A percentile compares a stretch with the other conserved stretches of the same genome.
These are phyloP conservation scores for Przewalskia tangutica DNA, from an alignment of 257 asterid genomes.

Conservation along the genomic window DNA sequence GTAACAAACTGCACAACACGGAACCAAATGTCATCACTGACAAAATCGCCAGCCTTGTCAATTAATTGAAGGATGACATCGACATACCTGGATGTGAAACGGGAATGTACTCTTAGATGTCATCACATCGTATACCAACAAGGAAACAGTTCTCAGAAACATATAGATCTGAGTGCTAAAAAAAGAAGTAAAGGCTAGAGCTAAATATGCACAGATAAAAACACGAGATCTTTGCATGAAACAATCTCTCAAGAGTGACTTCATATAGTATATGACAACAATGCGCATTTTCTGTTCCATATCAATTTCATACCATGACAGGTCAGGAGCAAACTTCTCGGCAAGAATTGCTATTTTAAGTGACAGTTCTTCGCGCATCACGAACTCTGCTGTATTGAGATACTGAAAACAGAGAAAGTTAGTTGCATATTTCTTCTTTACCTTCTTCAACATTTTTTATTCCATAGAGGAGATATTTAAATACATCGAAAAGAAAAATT, in stretches of 20 bases:
- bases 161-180: not conserved
- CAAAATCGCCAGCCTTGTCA: slow-evolving; percentile 98
- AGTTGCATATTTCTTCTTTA: slow-evolving; percentile 7
- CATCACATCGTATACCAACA: not conserved
- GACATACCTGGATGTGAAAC: slow-evolving; percentile 60
- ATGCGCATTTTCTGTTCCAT: not conserved
- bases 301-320: slow-evolving; percentile 62
- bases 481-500: not conserved
- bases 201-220: not conserved
- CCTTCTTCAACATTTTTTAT: slow-evolving; percentile 2
- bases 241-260: not conserved
- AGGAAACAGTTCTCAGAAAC: not conserved
- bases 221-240: not conserved
- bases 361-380: slow-evolving; percentile 57
- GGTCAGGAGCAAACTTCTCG: slow-evolving; percentile 95
- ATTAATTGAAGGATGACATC: slow-evolving; percentile 97
- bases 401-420: slow-evolving; percentile 38
- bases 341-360: slow-evolving; percentile 93
- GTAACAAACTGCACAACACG: slow-evolving; percentile 98
- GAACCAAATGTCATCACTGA: slow-evolving; percentile 97
- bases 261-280: not conserved
- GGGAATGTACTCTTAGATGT: not conserved
- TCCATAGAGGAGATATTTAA: not conserved
- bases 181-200: not conserved
- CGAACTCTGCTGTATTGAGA: slow-evolving; percentile 77